phyloP scores from a whole-genome alignment of 1,284 basidiomycete genomes.

The Dichomitus squalens region DNA sequence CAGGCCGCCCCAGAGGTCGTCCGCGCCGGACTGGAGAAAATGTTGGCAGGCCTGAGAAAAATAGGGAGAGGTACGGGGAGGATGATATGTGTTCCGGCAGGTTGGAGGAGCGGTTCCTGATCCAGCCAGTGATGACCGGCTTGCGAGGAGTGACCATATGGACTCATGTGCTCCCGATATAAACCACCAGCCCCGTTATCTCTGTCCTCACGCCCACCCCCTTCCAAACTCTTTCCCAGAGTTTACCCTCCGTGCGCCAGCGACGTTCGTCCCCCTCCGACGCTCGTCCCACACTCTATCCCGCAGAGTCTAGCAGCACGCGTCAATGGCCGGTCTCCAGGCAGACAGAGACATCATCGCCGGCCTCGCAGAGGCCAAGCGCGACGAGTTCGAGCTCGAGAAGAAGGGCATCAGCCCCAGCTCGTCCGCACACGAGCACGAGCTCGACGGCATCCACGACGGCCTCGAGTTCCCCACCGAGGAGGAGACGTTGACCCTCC shows the following conservation, averaged over 20 bases:
- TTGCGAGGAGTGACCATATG: background rate
- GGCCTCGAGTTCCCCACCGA: constrained; percentile 70
- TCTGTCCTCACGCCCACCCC: background rate
- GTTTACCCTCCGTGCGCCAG: constrained; percentile 2
- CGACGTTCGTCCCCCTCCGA: constrained; percentile 2
- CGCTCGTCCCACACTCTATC: constrained; percentile 4
- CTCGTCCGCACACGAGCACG: constrained; percentile 20
- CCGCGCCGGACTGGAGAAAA: background rate
- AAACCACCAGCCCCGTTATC: constrained; percentile 5
- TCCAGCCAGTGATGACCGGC: background rate
- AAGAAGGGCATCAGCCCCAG: constrained; percentile 27
- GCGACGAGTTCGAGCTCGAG: constrained; percentile 28
- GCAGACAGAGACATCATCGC: constrained; percentile 35
- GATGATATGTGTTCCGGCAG: background rate
- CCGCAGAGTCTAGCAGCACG: constrained; percentile 6
- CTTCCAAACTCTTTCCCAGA: constrained; percentile 7
- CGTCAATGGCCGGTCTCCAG: constrained; percentile 33
- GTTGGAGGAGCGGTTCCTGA: background rate
- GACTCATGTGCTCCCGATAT: constrained; percentile 8
- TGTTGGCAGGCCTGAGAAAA: background rate
- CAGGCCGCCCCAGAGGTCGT: too few relatives aligned
- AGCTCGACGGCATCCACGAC: constrained; percentile 50
- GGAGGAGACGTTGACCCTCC: constrained; percentile 62
- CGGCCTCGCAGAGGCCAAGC: constrained; percentile 32
- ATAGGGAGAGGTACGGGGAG: background rate